Evolutionary conservation across 78 protist genomes (phyloP).

Genomic region (Dictyostelium brefeldianum): DNA sequence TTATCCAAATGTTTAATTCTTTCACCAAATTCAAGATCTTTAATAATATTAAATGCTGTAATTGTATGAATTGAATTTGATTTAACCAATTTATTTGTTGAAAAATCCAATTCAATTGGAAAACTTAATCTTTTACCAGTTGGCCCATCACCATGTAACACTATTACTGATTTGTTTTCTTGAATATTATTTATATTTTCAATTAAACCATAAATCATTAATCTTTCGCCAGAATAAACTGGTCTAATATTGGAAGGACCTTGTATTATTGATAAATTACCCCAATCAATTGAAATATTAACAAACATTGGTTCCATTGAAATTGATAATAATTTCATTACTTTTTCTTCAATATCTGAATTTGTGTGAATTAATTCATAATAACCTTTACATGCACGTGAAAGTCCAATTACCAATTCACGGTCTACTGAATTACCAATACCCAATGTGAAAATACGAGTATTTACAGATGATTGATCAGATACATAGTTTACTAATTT

Average conservation of each 20-base stretch:
- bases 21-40: constrained; percentile 37
- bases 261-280: not conserved
- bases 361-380: constrained; percentile 69
- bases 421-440: constrained; percentile 86
- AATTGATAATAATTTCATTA: constrained; percentile 25
- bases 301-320: constrained; percentile 67
- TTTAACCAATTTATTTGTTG: not conserved
- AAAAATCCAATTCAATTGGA: not conserved
- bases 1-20: not conserved
- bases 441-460: constrained; percentile 91
- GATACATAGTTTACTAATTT: constrained; percentile 30
- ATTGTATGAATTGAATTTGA: constrained; percentile 15
- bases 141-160: constrained; percentile 45
- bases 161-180: not conserved
- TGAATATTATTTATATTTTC: too few species aligned
- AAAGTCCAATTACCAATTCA: constrained; percentile 89
- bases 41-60: constrained; percentile 36
- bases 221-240: constrained; percentile 10
- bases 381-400: constrained; percentile 90
- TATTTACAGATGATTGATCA: not conserved
- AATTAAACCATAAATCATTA: constrained; percentile 55
- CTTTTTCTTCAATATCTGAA: constrained; percentile 9
- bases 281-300: constrained; percentile 54
- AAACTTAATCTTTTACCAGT: not conserved
- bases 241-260: constrained; percentile 45